Evolutionary conservation across 805 yeast species (phyloP).

Genomic region (Suhomyces tanzawaensis): DNA sequence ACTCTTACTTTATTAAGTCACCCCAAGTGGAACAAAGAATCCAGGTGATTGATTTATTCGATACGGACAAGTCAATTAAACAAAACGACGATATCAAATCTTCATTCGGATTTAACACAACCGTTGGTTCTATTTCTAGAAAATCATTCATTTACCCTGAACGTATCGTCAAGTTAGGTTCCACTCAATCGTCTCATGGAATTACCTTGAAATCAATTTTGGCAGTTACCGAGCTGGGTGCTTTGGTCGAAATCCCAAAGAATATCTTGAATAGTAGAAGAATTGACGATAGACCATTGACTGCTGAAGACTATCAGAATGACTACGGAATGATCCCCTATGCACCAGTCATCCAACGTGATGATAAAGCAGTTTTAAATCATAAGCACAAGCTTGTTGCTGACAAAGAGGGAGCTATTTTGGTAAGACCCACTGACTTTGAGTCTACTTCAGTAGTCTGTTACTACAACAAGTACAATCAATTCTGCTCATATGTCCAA

Average conservation of each 20-base stretch:
- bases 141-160: slow-evolving; percentile 66
- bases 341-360: slow-evolving; percentile 54
- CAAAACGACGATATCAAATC: slow-evolving; percentile 23
- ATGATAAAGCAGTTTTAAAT: slow-evolving; percentile 33
- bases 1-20: slow-evolving; percentile 53
- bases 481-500: slow-evolving; percentile 71
- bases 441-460: slow-evolving; percentile 82
- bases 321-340: slow-evolving; percentile 65
- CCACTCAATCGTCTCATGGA: slow-evolving; percentile 39
- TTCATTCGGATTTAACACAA: slow-evolving; percentile 29
- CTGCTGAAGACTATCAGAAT: slow-evolving; percentile 46
- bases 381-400: slow-evolving; percentile 34
- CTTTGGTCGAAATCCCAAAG: slow-evolving; percentile 69
- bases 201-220: slow-evolving; percentile 68
- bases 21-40: slow-evolving; percentile 55
- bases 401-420: slow-evolving; percentile 18
- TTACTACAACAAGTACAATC: slow-evolving; percentile 54
- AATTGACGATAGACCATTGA: slow-evolving; percentile 52
- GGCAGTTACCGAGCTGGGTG: slow-evolving; percentile 57
- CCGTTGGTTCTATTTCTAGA: slow-evolving; percentile 47
- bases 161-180: slow-evolving; percentile 47
- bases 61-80: slow-evolving; percentile 53
- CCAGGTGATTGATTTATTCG: slow-evolving; percentile 76
- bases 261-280: slow-evolving; percentile 66
- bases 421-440: slow-evolving; percentile 52